Percentiles rank a stretch among this genome's conserved stretches.
phyloP scores from a whole-genome alignment of 805 yeast genomes.

The Teunomyces funiuensis region DNA sequence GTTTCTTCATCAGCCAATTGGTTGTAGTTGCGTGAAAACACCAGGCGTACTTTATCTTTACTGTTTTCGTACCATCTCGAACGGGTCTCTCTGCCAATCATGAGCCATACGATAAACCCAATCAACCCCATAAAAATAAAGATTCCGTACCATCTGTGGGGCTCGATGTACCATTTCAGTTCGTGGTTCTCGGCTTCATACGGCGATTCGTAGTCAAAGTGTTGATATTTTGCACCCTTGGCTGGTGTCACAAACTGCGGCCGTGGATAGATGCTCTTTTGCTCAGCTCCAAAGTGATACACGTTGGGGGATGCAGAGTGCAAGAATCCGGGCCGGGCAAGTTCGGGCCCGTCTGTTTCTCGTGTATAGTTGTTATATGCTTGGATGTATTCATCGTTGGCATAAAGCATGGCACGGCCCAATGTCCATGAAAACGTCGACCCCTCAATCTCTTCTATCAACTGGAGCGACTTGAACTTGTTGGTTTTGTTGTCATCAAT shows the following conservation, averaged over 20 bases:
- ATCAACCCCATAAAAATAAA: constrained; percentile 28
- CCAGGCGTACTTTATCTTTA: not conserved
- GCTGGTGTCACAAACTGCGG: constrained; percentile 37
- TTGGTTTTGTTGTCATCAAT: constrained; percentile 30
- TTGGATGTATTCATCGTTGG: constrained; percentile 51
- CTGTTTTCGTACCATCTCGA: not conserved
- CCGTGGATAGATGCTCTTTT: constrained; percentile 35
- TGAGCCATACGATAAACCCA: constrained; percentile 26
- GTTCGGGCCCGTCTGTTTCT: constrained; percentile 3
- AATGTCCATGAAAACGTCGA: constrained; percentile 54
- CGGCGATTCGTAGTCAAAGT: constrained; percentile 31
- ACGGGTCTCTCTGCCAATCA: constrained; percentile 28
- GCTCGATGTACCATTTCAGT: constrained; percentile 45
- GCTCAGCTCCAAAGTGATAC: constrained; percentile 56
- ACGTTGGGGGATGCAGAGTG: constrained; percentile 48
- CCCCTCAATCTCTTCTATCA: constrained; percentile 44
- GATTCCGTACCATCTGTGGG: constrained; percentile 43
- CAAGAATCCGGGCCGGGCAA: constrained; percentile 45
- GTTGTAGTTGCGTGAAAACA: not conserved
- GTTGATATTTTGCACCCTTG: constrained; percentile 16
- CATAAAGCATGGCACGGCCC: constrained; percentile 62
- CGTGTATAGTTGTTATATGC: constrained; percentile 37
- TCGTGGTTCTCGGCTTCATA: constrained; percentile 28
- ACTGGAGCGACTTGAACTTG: constrained; percentile 37
- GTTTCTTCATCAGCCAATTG: not conserved